Evolutionary conservation across 1,139 yeast species (phyloP).

Genomic region (Scheffersomyces cryptocercus): DNA sequence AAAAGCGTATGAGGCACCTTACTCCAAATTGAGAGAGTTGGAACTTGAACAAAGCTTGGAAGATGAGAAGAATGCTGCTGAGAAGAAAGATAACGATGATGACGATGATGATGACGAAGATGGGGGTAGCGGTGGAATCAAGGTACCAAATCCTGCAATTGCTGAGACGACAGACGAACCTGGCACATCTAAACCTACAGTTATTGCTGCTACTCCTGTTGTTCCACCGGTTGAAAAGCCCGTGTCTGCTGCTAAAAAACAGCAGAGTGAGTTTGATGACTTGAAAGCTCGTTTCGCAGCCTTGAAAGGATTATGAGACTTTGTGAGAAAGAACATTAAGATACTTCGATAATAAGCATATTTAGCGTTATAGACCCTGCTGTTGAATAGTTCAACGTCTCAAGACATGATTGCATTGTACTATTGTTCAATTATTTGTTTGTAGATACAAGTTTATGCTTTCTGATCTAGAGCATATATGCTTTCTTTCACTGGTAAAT

Average conservation of each 20-base stretch:
- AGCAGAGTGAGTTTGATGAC: slow-evolving; percentile 38
- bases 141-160: slow-evolving; percentile 11
- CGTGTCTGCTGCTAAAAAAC: slow-evolving; percentile 12
- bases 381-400: too few relatives aligned
- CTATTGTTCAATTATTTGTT: too few relatives aligned
- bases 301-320: slow-evolving; percentile 25
- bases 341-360: too few relatives aligned
- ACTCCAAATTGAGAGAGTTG: slow-evolving; percentile 53
- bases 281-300: slow-evolving; percentile 51
- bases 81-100: slow-evolving; percentile 9
- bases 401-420: too few relatives aligned
- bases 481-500: too few relatives aligned
- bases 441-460: too few relatives aligned
- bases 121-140: slow-evolving; percentile 24
- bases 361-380: too few relatives aligned
- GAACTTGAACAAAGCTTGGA: slow-evolving; percentile 21
- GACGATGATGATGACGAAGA: slow-evolving; percentile 19
- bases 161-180: slow-evolving; percentile 11
- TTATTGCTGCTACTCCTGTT: slow-evolving; percentile 5
- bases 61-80: slow-evolving; percentile 18
- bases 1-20: slow-evolving; percentile 74
- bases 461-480: too few relatives aligned
- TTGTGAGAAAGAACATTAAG: too few relatives aligned
- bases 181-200: slow-evolving; percentile 19
- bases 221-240: slow-evolving; percentile 1